Conservation (phyloP, 2,329 filamentous ascomycete genomes). For the Coniosporium tulheliwenetii region DNA sequence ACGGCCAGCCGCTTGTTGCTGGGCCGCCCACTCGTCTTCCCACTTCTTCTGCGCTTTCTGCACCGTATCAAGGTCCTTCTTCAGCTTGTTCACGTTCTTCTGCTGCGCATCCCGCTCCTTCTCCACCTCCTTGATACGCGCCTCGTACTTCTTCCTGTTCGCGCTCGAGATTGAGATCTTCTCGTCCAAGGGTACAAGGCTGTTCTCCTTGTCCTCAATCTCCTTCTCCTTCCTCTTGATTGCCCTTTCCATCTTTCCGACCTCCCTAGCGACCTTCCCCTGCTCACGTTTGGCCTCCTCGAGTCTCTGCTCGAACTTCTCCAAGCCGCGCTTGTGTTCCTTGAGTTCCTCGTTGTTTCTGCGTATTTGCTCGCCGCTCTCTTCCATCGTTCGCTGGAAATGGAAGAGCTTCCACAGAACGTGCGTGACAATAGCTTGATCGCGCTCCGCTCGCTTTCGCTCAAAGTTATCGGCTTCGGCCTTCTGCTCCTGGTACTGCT, state of each 20-base stretch:
- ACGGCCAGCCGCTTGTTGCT: constrained; percentile 72
- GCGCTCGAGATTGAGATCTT: constrained; percentile 69
- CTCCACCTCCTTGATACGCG: constrained; percentile 51
- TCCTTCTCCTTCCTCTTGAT: constrained; percentile 78
- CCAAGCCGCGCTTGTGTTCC: constrained; percentile 76
- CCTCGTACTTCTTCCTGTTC: constrained; percentile 52
- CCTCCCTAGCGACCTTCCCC: constrained; percentile 56
- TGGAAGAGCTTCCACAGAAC: constrained; percentile 95
- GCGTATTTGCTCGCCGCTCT: constrained; percentile 78
- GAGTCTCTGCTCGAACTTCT: constrained; percentile 65
- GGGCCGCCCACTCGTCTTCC: constrained; percentile 73
- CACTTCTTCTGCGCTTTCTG: constrained; percentile 81
- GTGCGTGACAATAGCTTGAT: constrained; percentile 81
- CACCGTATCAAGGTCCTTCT: constrained; percentile 69
- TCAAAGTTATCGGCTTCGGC: constrained; percentile 88
- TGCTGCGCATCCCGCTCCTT: constrained; percentile 65
- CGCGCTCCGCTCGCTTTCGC: constrained; percentile 75
- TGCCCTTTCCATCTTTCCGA: constrained; percentile 65
- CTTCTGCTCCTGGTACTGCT: constrained; percentile 95
- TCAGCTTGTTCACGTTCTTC: constrained; percentile 52
- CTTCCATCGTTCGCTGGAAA: constrained; percentile 84
- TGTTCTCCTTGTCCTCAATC: constrained; percentile 74
- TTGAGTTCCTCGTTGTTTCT: constrained; percentile 91
- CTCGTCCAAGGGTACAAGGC: constrained; percentile 76
- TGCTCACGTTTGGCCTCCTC: constrained; percentile 78